These are phyloP conservation scores for Mycena olivaceomarginata DNA, from an alignment of 768 basidiomycete species.

Conservation along the genomic window DNA sequence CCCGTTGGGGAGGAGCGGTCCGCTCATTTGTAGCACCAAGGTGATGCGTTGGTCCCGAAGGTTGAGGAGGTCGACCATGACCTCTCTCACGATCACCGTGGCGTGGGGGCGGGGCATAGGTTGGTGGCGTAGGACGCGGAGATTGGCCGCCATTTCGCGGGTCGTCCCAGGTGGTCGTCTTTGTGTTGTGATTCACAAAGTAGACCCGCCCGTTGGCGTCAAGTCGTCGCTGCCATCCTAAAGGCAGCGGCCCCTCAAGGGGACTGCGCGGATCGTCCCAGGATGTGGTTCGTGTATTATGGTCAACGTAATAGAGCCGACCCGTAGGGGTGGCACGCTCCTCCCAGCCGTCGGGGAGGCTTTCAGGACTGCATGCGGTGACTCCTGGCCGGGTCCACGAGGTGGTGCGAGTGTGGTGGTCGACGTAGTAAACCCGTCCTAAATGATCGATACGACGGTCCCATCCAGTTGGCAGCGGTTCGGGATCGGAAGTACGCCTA, in stretches of 20 bases:
- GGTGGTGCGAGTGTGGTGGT: constrained; percentile 61
- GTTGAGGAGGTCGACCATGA: no score
- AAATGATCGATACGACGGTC: constrained; percentile 98
- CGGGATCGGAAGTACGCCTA: constrained; percentile 90
- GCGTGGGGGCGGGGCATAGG: no score
- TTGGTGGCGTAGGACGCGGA: background rate
- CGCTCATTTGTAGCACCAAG: no score
- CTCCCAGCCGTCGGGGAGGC: constrained; percentile 98
- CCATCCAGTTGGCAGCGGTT: constrained; percentile 93
- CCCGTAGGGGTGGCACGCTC: constrained; percentile 99
- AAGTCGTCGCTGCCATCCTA: constrained; percentile 99
- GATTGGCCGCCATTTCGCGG: constrained; percentile 71
- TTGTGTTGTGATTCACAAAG: constrained; percentile 99
- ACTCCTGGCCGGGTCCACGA: constrained; percentile 94
- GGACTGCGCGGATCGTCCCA: constrained; percentile 97
- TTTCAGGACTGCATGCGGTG: constrained; percentile 66
- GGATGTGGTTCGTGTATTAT: constrained; percentile 99
- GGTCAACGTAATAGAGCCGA: constrained; percentile 98
- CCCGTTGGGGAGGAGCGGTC: no score
- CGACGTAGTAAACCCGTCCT: constrained; percentile 97
- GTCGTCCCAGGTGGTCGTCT: constrained; percentile 99
- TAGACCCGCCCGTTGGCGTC: constrained; percentile 98
- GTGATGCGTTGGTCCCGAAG: no score
- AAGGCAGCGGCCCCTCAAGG: constrained; percentile 87
- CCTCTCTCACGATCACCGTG: no score